These are phyloP conservation scores for Benincasa hispida DNA, from an alignment of 306 rosid species.

Conservation along the genomic window DNA sequence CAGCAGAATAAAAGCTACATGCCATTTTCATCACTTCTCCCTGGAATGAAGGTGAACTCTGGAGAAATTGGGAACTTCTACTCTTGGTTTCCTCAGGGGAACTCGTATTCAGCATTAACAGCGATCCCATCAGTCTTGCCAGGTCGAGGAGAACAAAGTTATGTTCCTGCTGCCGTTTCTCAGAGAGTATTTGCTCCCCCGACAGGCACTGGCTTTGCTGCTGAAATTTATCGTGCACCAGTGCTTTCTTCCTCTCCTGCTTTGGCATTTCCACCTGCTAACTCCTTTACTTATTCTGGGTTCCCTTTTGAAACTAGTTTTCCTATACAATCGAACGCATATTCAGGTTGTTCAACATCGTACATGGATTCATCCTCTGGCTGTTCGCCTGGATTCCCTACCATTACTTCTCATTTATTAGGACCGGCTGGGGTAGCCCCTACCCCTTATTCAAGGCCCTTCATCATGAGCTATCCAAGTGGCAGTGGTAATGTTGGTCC, in stretches of 20 bases:
- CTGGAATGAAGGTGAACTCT: conserved; percentile 44
- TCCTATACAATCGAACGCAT: conserved; percentile 59
- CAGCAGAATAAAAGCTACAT: conserved; percentile 43
- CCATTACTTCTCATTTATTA: conserved; percentile 61
- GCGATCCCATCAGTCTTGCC: conserved; percentile 61
- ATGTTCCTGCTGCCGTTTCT: conserved; percentile 45
- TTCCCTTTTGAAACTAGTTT: conserved; percentile 83
- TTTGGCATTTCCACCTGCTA: conserved; percentile 48
- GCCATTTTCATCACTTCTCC: conserved; percentile 31
- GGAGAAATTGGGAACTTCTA: conserved; percentile 62
- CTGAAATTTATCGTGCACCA: conserved; percentile 70
- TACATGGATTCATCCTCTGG: conserved; percentile 71
- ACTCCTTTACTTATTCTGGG: conserved; percentile 65
- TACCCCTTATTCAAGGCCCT: conserved; percentile 60
- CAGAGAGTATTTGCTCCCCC: conserved; percentile 70
- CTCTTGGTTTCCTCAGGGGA: conserved; percentile 72
- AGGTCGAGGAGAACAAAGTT: conserved; percentile 76
- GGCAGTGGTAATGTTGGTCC: conserved; percentile 52
- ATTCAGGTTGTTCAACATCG: conserved; percentile 66
- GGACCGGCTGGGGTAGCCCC: conserved; percentile 64
- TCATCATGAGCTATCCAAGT: conserved; percentile 67
- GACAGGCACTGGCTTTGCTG: conserved; percentile 42
- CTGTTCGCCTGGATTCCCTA: conserved; percentile 66
- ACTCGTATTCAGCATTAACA: conserved; percentile 50
- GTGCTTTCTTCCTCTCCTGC: conserved; percentile 83